These are phyloP conservation scores for Rosa chinensis DNA, from an alignment of 306 rosid genomes.

Conservation along the genomic window DNA sequence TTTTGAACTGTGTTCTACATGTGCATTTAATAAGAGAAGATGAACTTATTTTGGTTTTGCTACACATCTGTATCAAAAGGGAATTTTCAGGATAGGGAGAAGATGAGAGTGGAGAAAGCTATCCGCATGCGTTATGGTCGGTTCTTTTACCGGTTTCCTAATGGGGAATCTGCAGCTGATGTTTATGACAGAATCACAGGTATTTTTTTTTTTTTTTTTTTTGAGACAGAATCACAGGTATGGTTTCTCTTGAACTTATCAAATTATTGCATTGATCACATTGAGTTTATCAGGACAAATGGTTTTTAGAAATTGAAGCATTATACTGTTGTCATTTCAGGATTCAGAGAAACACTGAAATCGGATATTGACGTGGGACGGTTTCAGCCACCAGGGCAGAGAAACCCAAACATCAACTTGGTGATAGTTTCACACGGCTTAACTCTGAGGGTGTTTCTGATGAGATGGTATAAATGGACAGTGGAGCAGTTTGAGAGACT, in stretches of 20 bases:
- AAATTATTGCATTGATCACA: neutral
- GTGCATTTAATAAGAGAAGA: neutral
- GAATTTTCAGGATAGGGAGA: constrained; percentile 87
- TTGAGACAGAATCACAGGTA: constrained; percentile 79
- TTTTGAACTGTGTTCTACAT: neutral
- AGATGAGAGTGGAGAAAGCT: constrained; percentile 59
- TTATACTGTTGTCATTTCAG: constrained; percentile 28
- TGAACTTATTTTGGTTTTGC: neutral
- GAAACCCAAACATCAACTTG: constrained; percentile 60
- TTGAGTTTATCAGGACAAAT: neutral
- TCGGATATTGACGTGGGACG: constrained; percentile 77
- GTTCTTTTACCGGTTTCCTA: constrained; percentile 85
- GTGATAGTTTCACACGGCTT: constrained; percentile 83
- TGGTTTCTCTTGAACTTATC: neutral
- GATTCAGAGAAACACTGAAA: constrained; percentile 85
- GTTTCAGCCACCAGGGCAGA: constrained; percentile 72
- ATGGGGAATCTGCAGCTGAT: constrained; percentile 96
- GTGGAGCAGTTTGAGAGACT: constrained; percentile 75
- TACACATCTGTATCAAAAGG: constrained; percentile 40
- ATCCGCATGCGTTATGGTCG: constrained; percentile 70
- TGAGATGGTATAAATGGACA: constrained; percentile 97
- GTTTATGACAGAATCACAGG: constrained; percentile 95
- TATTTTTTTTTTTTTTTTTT: neutral
- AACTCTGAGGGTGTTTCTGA: constrained; percentile 80
- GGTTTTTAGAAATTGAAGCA: neutral